Percentiles rank a stretch among this genome's conserved stretches.
Evolutionary conservation across 176 grass and related monocot species (phyloP).

Genomic region (Leersia perrieri): DNA sequence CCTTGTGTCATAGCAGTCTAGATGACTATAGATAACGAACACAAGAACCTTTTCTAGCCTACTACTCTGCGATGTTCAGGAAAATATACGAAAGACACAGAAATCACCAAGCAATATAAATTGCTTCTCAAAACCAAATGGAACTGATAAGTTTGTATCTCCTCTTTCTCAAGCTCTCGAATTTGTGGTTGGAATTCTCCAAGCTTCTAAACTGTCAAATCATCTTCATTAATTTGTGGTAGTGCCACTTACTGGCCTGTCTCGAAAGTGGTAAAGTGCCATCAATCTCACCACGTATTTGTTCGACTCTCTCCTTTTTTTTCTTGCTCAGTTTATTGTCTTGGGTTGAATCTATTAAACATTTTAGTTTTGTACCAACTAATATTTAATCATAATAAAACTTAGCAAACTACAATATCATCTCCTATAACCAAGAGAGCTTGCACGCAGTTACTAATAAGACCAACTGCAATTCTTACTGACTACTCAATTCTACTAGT

Average conservation of each 20-base stretch:
- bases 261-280: slow-evolving; percentile 51
- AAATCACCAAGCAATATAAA: background rate
- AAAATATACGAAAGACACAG: background rate
- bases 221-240: slow-evolving; percentile 66
- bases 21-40: too few relatives aligned
- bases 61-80: slow-evolving; percentile 43
- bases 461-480: background rate
- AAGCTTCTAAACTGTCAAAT: slow-evolving; percentile 64
- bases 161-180: slow-evolving; percentile 78
- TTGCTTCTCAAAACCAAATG: background rate
- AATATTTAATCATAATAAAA: background rate
- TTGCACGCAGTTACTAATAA: background rate
- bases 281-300: slow-evolving; percentile 61
- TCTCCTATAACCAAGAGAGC: background rate
- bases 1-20: slow-evolving; percentile 72
- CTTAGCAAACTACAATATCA: background rate
- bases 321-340: slow-evolving; percentile 52
- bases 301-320: slow-evolving; percentile 58
- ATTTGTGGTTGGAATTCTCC: slow-evolving; percentile 57
- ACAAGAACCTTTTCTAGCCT: slow-evolving; percentile 51
- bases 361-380: background rate
- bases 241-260: slow-evolving; percentile 42
- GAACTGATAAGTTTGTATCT: slow-evolving; percentile 43
- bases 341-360: slow-evolving; percentile 34
- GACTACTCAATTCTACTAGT: background rate